Base-by-base conservation (phyloP, 2,329 filamentous ascomycete species). In the Cordyceps tenuipes region DNA sequence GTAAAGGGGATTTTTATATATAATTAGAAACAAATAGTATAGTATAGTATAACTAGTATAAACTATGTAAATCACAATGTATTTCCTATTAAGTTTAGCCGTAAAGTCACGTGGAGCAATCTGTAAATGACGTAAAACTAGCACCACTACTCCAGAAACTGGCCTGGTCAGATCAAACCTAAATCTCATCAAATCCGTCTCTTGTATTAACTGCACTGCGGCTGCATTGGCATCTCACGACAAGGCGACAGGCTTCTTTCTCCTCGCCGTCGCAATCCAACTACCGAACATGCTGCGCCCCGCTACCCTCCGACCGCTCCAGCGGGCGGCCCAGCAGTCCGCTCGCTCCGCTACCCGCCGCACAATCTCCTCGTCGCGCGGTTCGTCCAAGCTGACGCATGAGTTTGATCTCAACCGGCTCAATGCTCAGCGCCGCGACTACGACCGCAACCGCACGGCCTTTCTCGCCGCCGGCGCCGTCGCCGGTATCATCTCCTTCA, bases 381-480 rank as follows among this genome's bases (percentile, higher is more conserved):
- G 63, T 52, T 64, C 65, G 19, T 63, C 70, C 26, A 73, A 76
- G 34, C 71, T 76, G 9, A 68, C 77, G 54, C 79, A 84, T 62
- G 76, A 74, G 29, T 73, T 83, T 62, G 77, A 84, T 64, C 66
- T 84, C 63, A 71, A 74, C 62, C 76, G 73, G 60, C 75, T 84
- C 63, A 73, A 77, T 48, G 68, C 72, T 44, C 69, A 78, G 61
- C 72, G 77, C 13, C 72, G 75, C 57, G 74, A 81, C 54, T 83
- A 83, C 68, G 73, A 83, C 63, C 71, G 73, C 34, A 77, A 79
- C 60, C 76, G 80, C 44, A 79, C 73, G 4, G 75, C 77, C 13
- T 83, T 84, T 64, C 75, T 84, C 10, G 68, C 77, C 19, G 76
- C 76, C 17, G 82, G 82, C 21, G 74, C 77, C 21, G 63, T 80